Base-by-base conservation (phyloP, 352 stramenopile genomes). In the Halophytophthora polymorphica region DNA sequence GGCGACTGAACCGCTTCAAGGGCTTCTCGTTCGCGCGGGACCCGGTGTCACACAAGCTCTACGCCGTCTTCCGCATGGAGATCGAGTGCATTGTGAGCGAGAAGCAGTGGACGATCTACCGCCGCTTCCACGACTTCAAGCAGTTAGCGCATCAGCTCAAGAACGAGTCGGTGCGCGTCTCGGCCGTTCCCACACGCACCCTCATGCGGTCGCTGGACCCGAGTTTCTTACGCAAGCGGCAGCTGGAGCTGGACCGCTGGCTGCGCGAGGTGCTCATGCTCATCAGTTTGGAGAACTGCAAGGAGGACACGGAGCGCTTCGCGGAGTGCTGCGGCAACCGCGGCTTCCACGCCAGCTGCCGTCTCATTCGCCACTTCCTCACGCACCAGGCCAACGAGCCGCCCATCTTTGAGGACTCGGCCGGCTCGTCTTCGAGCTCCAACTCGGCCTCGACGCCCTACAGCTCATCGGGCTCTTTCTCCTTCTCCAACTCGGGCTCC, bases 51-150 rank as follows among this genome's bases (percentile, higher is more conserved):
- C 77, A 88, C 58, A 76, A 81, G n/a, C 61, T 90, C 21, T 93
- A 93, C 69, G 79, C 81, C 0, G 79, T 93, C 10, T 93, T 90
- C 50, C 82, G 82, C 8, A 53, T 93, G 31, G 82, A 93, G 54
- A 80, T 93, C 51, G 83, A 93, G 65, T 90, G 80, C 56, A 89
- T 88, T 42, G 80, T 88, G 23, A 93, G 76, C 38, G 78, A 89
- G 49, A 93, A 93, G 58, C 83, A 90, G 50, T 93, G 83, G 83
- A 93, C 83, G 7, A 88, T 93, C 57, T 93, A 93, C 61, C 66
- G 83, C 6, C 77, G 83, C 25, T 93, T 90, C 62, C 79, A 93
- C 60, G 83, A 93, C 64, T 93, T 93, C 44, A 90, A 89, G 40
- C 75, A 93, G 52, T 74, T 93, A 23, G 77, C 77, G 43, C 76